phyloP scores from a whole-genome alignment of 139 green algal genomes.

The Volvox africanus region DNA sequence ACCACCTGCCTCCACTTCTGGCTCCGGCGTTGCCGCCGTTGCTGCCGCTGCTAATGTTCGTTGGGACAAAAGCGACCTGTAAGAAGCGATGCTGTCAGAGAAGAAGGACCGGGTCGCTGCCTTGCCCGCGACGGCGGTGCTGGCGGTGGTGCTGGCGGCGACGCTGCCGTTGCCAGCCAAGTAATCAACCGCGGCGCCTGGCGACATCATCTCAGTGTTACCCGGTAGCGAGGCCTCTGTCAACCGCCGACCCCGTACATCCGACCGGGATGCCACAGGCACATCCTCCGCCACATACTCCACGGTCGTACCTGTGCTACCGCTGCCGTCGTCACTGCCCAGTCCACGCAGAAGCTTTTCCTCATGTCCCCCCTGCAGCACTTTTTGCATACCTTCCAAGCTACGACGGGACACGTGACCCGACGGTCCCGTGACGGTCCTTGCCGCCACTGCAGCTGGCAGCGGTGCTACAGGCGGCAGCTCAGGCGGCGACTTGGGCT shows the following conservation, averaged over 20 bases:
- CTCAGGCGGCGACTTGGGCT: not conserved
- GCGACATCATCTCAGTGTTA: not conserved
- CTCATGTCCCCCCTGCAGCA: not conserved
- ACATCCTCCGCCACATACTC: constrained; percentile 3
- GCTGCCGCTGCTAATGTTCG: not conserved
- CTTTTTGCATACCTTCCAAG: not conserved
- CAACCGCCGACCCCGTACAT: not conserved
- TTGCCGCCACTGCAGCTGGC: not conserved
- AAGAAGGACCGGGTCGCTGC: not conserved
- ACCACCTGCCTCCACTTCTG: not conserved
- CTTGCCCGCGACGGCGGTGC: not conserved
- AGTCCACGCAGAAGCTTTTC: not conserved
- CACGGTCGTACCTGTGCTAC: not conserved
- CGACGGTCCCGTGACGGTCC: not conserved
- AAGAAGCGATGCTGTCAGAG: constrained; percentile 1
- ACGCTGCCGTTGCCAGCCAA: not conserved
- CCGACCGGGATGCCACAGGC: not conserved
- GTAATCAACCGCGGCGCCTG: not conserved
- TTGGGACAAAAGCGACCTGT: not conserved
- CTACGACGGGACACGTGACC: not conserved
- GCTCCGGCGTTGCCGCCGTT: not conserved
- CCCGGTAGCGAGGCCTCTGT: constrained; percentile 24
- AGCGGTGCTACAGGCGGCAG: not conserved
- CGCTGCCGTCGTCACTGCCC: constrained; percentile 10
- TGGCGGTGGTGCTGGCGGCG: not conserved